Evolutionary conservation across 169 alveolate genomes (phyloP).

Genomic region (Pseudocohnilembus persalinus): DNA sequence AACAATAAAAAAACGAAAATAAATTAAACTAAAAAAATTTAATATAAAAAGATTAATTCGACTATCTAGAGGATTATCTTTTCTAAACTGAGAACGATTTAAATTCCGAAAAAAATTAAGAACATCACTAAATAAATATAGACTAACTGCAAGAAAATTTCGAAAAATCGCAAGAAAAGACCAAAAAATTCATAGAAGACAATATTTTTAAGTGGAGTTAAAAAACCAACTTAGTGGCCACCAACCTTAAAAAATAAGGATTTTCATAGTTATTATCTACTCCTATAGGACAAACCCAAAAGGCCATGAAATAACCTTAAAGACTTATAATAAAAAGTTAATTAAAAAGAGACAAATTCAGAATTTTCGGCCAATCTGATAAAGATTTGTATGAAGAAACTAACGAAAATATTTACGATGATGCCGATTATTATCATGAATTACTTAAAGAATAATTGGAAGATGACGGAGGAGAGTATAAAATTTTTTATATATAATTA

Average conservation of each 20-base stretch:
- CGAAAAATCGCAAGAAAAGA: neutral
- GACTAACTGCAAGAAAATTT: neutral
- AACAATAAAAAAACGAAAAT: too few species aligned
- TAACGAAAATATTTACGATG: constrained; percentile 38
- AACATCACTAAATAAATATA: neutral
- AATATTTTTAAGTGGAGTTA: constrained; percentile 48
- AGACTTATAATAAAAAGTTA: constrained; percentile 26
- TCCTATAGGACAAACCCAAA: constrained; percentile 38
- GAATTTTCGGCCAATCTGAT: constrained; percentile 40
- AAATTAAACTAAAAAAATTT: too few species aligned
- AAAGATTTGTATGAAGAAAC: constrained; percentile 19
- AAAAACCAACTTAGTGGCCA: constrained; percentile 21
- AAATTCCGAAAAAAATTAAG: neutral
- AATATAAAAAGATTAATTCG: too few species aligned
- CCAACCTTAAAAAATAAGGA: constrained; percentile 15
- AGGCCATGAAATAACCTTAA: constrained; percentile 30
- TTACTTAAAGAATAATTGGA: constrained; percentile 32
- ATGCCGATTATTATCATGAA: constrained; percentile 37
- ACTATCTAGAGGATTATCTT: neutral
- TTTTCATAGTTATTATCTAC: constrained; percentile 18
- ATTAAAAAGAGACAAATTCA: constrained; percentile 29
- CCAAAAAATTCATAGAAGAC: constrained; percentile 22
- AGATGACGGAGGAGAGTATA: constrained; percentile 11
- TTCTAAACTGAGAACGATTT: neutral
- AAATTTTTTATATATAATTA: neutral